Base-by-base conservation (phyloP, 1,139 yeast species). In the Sugiyamaella novakii region DNA sequence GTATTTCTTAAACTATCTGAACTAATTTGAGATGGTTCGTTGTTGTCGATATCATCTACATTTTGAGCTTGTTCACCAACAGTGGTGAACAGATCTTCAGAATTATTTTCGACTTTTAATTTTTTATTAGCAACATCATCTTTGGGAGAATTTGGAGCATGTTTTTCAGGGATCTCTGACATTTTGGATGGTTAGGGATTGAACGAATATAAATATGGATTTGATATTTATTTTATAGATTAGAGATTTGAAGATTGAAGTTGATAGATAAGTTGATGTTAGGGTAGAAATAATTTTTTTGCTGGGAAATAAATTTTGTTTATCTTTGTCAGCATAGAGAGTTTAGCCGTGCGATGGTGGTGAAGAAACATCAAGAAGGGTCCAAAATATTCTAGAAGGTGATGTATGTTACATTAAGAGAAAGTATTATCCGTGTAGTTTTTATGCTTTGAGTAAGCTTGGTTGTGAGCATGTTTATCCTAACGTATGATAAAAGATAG, bases 1-100 rank as follows among this genome's bases (percentile, higher is more conserved):
- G 72, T 68, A 8, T 58, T 57, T 25, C 62, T 55, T 47, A 65
- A 54, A 19, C 65, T 63, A 11, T 61, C 49, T 38, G 56, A 53
- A 24, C 57, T 54, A 29, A 51, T 51, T 12, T 54, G 60, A n/a
- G 55, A 53, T 8, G 52, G 54, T 21, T 58, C 57, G 21, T 21
- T 21, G 14, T 21, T 41, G 5, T 49, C 56, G 40, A 53, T 51
- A 28, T 51, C 37, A 39, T 59, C 63, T 36, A 62, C 54, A 25
- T 47, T 53, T 45, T 60, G 56, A 27, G 59, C 66, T 24, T 61
- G 61, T 15, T 56, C 60, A 8, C 66, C 65, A 3, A 63, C 62
- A 12, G 56, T 42, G 22, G 54, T 30, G 50, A 62, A 61, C 34
- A 52, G 33, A 18, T 43, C 25, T 24, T 49, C 49, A 12, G 34